These are phyloP conservation scores for Rhododendron molle DNA, from an alignment of 148 eudicot genomes.

Conservation along the genomic window DNA sequence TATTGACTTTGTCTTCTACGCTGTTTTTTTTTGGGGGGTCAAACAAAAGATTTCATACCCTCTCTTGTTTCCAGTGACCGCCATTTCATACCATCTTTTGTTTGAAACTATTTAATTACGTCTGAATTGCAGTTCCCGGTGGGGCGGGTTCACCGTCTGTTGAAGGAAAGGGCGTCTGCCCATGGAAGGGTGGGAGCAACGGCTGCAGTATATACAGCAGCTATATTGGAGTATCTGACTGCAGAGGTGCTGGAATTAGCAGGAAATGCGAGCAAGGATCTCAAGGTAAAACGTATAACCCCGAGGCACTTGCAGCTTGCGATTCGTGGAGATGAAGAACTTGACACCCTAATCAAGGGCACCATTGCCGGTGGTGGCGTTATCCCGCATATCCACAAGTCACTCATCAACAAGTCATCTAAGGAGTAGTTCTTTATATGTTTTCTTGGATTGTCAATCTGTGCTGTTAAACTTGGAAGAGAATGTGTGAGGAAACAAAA, in stretches of 20 bases:
- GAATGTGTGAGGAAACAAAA: background rate
- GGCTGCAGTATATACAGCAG: slow-evolving; percentile 16
- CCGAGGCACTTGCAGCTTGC: slow-evolving; percentile 22
- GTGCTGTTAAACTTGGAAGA: background rate
- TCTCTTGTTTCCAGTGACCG: background rate
- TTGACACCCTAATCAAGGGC: slow-evolving; percentile 11
- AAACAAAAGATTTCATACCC: background rate
- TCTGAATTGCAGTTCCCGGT: slow-evolving; percentile 14
- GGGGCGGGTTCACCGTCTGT: slow-evolving; percentile 22
- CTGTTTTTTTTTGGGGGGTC: background rate
- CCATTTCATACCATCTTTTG: background rate
- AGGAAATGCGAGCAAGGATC: slow-evolving; percentile 19
- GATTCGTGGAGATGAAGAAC: slow-evolving; percentile 17
- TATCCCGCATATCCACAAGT: slow-evolving; percentile 15
- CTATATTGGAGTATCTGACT: slow-evolving; percentile 16
- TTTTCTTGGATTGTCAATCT: background rate
- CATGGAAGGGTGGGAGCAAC: slow-evolving; percentile 18
- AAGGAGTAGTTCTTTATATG: slow-evolving; percentile 1
- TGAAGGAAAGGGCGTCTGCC: slow-evolving; percentile 14
- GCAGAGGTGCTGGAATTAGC: slow-evolving; percentile 18
- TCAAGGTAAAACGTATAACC: slow-evolving; percentile 16
- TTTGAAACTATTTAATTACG: background rate
- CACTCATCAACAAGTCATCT: slow-evolving; percentile 18
- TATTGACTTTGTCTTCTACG: background rate
- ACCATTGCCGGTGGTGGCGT: slow-evolving; percentile 17